A percentile compares a stretch with the other conserved stretches of the same genome.
phyloP scores from a whole-genome alignment of 768 basidiomycete species.

The Amylocystis lapponica region DNA sequence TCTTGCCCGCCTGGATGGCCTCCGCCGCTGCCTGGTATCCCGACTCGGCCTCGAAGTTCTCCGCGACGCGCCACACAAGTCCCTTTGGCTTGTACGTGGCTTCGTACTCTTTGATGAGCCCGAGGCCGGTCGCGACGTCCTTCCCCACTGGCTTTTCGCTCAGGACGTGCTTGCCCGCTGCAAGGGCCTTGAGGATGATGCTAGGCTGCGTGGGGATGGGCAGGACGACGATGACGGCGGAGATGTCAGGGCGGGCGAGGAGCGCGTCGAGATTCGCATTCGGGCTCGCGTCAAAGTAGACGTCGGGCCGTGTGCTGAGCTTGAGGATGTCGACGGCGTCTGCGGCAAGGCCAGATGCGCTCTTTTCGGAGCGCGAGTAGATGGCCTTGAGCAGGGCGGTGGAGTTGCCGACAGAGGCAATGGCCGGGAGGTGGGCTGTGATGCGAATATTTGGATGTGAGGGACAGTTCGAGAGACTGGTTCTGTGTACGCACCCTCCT shows the following conservation, averaged over 20 bases:
- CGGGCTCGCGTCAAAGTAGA: constrained; percentile 49
- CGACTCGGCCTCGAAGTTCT: constrained; percentile 71
- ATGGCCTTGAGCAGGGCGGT: constrained; percentile 54
- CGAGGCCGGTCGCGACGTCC: constrained; percentile 56
- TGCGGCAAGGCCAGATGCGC: constrained; percentile 46
- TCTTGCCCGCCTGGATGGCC: constrained; percentile 50
- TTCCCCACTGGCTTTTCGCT: constrained; percentile 85
- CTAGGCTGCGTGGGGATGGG: constrained; percentile 73
- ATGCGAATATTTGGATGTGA: no score
- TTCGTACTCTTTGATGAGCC: constrained; percentile 64
- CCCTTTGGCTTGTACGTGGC: constrained; percentile 58
- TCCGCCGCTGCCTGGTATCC: constrained; percentile 43
- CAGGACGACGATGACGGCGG: constrained; percentile 67
- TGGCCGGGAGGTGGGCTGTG: constrained; percentile 74
- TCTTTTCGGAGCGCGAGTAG: constrained; percentile 73
- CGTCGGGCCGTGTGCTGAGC: constrained; percentile 34
- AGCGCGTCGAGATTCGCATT: constrained; percentile 51
- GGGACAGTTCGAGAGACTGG: no score
- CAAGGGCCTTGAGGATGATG: constrained; percentile 56
- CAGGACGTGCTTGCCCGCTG: constrained; percentile 81
- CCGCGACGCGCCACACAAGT: constrained; percentile 75
- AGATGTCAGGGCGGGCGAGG: constrained; percentile 62
- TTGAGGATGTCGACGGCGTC: constrained; percentile 38
- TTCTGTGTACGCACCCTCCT: constrained; percentile 46
- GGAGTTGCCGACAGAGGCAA: constrained; percentile 47